These are phyloP conservation scores for Besnoitia besnoiti DNA, from an alignment of 169 alveolate genomes.

Conservation along the genomic window DNA sequence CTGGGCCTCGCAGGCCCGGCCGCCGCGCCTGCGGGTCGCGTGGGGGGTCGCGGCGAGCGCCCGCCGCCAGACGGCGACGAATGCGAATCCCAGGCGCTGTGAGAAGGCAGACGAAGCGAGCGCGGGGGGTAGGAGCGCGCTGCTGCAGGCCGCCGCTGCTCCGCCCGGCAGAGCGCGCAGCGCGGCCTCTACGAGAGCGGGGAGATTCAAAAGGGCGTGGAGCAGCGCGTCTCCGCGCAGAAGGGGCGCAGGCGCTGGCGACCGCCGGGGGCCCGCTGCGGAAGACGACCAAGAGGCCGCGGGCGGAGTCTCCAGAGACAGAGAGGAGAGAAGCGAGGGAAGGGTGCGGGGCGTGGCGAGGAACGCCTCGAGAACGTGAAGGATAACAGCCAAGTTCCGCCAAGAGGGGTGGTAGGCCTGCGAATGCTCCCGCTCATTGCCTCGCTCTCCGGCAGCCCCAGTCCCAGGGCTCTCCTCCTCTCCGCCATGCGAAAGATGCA, in stretches of 20 bases:
- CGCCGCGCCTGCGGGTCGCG: not conserved
- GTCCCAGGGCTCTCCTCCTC: not conserved
- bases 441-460: not conserved
- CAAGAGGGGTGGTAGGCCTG: not conserved
- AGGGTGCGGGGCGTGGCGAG: not conserved
- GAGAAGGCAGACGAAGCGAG: not conserved
- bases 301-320: not conserved
- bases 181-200: not conserved
- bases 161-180: not conserved
- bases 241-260: not conserved
- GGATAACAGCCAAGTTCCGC: not conserved
- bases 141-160: not conserved
- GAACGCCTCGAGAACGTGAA: not conserved
- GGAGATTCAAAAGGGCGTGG: too few species aligned
- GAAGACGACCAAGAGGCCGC: not conserved
- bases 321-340: not conserved
- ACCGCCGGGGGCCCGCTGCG: not conserved
- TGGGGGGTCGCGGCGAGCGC: not conserved
- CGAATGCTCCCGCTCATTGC: not conserved
- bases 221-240: not conserved
- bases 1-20: not conserved
- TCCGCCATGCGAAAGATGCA: not conserved
- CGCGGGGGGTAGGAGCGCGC: not conserved
- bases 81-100: not conserved
- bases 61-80: not conserved